Conservation (phyloP, 2,329 filamentous ascomycete species). For the Trichoderma sp. region DNA sequence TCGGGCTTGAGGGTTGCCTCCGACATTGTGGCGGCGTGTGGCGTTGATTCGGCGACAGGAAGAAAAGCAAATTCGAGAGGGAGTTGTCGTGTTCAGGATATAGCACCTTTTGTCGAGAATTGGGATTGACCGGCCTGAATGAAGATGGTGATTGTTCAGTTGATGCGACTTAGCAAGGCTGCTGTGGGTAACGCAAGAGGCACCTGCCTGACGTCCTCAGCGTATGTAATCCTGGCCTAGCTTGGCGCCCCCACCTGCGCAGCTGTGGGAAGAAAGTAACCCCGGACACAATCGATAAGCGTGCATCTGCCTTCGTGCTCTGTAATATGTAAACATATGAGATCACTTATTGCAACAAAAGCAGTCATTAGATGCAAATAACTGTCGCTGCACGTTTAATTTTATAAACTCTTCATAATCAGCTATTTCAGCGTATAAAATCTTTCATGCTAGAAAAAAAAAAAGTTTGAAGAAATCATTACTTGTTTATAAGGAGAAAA, state of each 20-base stretch:
- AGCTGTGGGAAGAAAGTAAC: slow-evolving; percentile 23
- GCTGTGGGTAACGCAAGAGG: slow-evolving; percentile 38
- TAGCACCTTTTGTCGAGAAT: neutral
- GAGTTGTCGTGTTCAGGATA: neutral
- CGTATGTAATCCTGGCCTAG: slow-evolving; percentile 22
- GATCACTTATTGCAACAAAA: neutral
- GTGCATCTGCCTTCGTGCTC: neutral
- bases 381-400: neutral
- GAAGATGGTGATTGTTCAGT: slow-evolving; percentile 23
- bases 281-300: slow-evolving; percentile 22
- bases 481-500: neutral
- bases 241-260: neutral
- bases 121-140: neutral
- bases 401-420: neutral
- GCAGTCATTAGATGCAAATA: neutral
- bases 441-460: neutral
- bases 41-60: neutral
- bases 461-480: neutral
- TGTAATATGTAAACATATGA: neutral
- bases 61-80: neutral
- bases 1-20: slow-evolving; percentile 86
- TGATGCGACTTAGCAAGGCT: slow-evolving; percentile 33
- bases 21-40: slow-evolving; percentile 61
- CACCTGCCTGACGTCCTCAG: slow-evolving; percentile 39
- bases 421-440: neutral